Percentiles rank a stretch among this genome's conserved stretches.
These are phyloP conservation scores for Microbotryum intermedium DNA, from an alignment of 1,284 basidiomycete genomes.

Conservation along the genomic window DNA sequence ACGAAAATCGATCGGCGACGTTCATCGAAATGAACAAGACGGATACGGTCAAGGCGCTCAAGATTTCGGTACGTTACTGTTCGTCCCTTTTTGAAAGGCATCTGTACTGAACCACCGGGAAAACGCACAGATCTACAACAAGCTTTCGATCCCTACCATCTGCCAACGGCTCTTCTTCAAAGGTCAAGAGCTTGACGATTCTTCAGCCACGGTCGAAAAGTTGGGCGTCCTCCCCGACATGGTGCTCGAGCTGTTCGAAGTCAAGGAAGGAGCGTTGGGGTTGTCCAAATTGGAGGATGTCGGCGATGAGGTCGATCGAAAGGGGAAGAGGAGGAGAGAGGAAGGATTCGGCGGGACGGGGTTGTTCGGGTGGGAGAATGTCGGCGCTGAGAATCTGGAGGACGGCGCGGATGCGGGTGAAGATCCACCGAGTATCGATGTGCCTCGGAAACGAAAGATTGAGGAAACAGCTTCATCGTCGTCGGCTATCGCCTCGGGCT, in stretches of 20 bases:
- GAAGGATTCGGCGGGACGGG: slow-evolving; percentile 68
- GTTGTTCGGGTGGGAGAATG: slow-evolving; percentile 38
- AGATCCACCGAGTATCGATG: neutral
- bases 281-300: slow-evolving; percentile 40
- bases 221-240: slow-evolving; percentile 59
- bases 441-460: neutral
- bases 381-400: neutral
- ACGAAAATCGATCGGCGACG: neutral
- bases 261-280: slow-evolving; percentile 45
- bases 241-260: slow-evolving; percentile 56
- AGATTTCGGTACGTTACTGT: slow-evolving; percentile 51
- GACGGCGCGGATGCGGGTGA: neutral
- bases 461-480: neutral
- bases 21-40: slow-evolving; percentile 47
- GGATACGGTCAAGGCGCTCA: slow-evolving; percentile 65
- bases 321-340: slow-evolving; percentile 44
- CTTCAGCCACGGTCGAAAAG: slow-evolving; percentile 48
- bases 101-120: too few relatives aligned
- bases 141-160: slow-evolving; percentile 58
- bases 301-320: neutral
- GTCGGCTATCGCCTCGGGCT: neutral
- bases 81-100: too few relatives aligned
- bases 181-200: slow-evolving; percentile 54
- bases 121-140: slow-evolving; percentile 48
- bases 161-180: slow-evolving; percentile 60